These are phyloP conservation scores for Claviceps purpurea DNA, from an alignment of 2,329 filamentous ascomycete genomes.

Conservation along the genomic window DNA sequence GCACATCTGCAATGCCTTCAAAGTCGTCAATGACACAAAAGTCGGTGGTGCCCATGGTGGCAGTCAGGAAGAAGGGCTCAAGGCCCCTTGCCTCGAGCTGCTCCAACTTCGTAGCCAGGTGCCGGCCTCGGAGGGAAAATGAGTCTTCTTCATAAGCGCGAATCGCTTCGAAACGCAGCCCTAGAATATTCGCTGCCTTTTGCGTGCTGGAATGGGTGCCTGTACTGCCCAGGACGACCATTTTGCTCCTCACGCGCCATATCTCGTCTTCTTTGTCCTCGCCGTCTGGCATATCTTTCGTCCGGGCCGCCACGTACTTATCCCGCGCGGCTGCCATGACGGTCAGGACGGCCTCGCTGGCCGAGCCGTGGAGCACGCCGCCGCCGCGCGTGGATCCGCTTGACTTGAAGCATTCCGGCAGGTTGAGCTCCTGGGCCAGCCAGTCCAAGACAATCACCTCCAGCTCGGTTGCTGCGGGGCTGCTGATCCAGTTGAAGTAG, in stretches of 20 bases:
- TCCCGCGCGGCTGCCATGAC: constrained; percentile 81
- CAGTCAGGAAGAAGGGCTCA: constrained; percentile 75
- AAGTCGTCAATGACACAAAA: constrained; percentile 84
- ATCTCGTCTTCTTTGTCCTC: constrained; percentile 60
- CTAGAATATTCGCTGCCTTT: constrained; percentile 77
- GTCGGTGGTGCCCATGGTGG: constrained; percentile 74
- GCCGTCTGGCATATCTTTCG: constrained; percentile 32
- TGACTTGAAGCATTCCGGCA: background rate
- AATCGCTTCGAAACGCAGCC: constrained; percentile 66
- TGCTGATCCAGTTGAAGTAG: constrained; percentile 96
- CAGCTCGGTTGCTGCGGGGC: constrained; percentile 80
- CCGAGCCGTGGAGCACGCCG: constrained; percentile 88
- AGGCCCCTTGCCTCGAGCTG: constrained; percentile 55
- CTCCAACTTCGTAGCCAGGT: constrained; percentile 48
- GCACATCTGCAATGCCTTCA: constrained; percentile 43
- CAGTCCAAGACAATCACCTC: constrained; percentile 91
- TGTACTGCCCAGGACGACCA: constrained; percentile 71
- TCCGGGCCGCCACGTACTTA: constrained; percentile 52
- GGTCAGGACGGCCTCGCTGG: constrained; percentile 76
- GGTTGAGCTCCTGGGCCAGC: constrained; percentile 59
- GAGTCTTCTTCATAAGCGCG: constrained; percentile 47
- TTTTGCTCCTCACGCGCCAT: constrained; percentile 33
- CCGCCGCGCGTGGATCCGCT: constrained; percentile 54
- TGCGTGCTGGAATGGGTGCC: constrained; percentile 73
- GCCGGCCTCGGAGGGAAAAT: constrained; percentile 55